Evolutionary conservation across 129 eudicot genomes (phyloP), one percentile per base, ranked within the genome.

Genomic region (Chrysanthemum lavandulifolium): DNA sequence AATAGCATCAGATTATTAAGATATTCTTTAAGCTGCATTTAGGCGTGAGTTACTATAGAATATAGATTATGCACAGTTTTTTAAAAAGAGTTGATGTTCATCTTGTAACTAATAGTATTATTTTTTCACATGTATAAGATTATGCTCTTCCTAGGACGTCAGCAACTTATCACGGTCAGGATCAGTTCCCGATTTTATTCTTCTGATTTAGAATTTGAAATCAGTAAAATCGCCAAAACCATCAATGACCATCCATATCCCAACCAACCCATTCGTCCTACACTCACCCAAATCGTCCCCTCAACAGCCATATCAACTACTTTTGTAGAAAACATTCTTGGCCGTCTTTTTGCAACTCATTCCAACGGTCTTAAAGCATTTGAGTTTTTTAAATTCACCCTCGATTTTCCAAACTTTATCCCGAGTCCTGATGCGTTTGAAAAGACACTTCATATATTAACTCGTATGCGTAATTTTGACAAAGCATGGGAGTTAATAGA

Each of bases 401-500:
- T 92, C 25, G 73, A 72, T 3, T 67, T 67, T 49, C 67, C 88
- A 15, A 53, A 73, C 15, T 86, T 74, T 55, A 13, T 18, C 61
- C 97, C 95, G 40, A 84, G 80, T 75, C 65, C 94, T 13, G 94
- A 80, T 71, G 88, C 96, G 6, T 83, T 89, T 74, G 97, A 92
- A 79, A 92, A 86, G 76, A 89, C 89, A 8, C 89, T 92, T 55
- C 97, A 89, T 74, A 92, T 92, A 70, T 81, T 92, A 67, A 67
- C 91, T 6, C 81, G 96, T 23, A 92, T 92, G 97, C 89, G 97
- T 16, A 67, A 83, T 75, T 89, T 89, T 74, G 77, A 57, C 14
- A 82, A 89, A 65, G 98, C 98, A 5, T 92, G 98, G 98, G 89
- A 89, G 61, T 73, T 92, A 33, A 81, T 92, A 75, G 85, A 83